These are phyloP conservation scores for Plasmodium chabaudi DNA, from an alignment of 169 alveolate species.

Conservation along the genomic window DNA sequence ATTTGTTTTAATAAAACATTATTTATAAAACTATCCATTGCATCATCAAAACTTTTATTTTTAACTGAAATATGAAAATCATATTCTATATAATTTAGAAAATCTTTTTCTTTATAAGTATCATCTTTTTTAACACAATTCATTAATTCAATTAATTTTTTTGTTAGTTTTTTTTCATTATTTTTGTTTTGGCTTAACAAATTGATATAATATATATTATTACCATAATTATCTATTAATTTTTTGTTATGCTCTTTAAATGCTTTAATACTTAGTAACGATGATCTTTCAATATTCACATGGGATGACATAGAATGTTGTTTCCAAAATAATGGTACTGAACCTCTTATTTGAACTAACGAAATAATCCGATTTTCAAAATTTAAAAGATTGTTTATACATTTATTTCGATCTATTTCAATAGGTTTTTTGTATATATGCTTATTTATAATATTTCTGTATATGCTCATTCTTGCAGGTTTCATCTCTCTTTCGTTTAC, in stretches of 20 bases:
- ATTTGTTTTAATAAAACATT: constrained; percentile 43
- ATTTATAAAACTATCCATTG: constrained; percentile 80
- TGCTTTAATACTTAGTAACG: constrained; percentile 76
- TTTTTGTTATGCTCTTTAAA: constrained; percentile 82
- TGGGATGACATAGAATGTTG: constrained; percentile 85
- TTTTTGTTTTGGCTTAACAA: constrained; percentile 79
- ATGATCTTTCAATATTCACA: constrained; percentile 59
- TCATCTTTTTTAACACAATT: constrained; percentile 79
- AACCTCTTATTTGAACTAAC: constrained; percentile 95
- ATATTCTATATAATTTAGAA: constrained; percentile 76
- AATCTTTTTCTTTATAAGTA: constrained; percentile 76
- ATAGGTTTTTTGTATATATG: not conserved
- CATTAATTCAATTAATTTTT: constrained; percentile 67
- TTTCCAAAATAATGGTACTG: constrained; percentile 96
- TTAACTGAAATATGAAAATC: constrained; percentile 78
- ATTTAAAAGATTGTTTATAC: constrained; percentile 45
- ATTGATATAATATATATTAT: constrained; percentile 79
- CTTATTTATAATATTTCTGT: not conserved
- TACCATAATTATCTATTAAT: constrained; percentile 79
- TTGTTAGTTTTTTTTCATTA: constrained; percentile 81
- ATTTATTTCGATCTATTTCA: not conserved
- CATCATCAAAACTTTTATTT: constrained; percentile 73
- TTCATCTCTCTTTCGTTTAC: too few relatives aligned
- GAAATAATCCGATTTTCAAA: constrained; percentile 88
- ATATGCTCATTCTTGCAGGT: not conserved